phyloP scores from a whole-genome alignment of 1,139 yeast genomes.

The Suhomyces kunorum region DNA sequence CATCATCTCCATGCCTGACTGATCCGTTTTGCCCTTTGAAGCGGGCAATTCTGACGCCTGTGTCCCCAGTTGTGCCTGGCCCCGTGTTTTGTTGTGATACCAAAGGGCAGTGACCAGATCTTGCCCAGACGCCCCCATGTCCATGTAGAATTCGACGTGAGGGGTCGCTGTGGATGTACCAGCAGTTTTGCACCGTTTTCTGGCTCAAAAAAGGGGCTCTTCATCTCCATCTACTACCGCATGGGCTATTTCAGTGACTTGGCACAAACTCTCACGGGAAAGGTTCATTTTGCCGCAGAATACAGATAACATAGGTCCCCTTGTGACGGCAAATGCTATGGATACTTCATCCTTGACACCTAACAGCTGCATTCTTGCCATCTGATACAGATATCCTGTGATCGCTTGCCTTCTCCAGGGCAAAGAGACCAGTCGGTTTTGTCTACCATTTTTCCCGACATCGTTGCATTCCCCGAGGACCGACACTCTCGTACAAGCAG shows the following conservation, averaged over 20 bases:
- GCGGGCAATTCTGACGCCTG: neutral
- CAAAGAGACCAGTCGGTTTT: neutral
- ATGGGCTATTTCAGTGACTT: too few relatives aligned
- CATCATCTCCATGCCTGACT: neutral
- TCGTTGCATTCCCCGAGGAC: too few relatives aligned
- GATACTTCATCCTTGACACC: too few relatives aligned
- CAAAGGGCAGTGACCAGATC: neutral
- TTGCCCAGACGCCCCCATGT: neutral
- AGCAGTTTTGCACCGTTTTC: neutral
- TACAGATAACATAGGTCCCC: too few relatives aligned
- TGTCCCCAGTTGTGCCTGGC: too few relatives aligned
- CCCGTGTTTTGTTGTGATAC: neutral
- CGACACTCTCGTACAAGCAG: constrained; percentile 6
- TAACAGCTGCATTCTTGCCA: too few relatives aligned
- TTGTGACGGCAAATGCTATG: too few relatives aligned
- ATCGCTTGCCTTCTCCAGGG: too few relatives aligned
- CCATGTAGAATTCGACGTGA: constrained; percentile 3
- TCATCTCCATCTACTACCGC: neutral
- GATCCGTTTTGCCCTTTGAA: neutral
- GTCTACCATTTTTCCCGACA: too few relatives aligned
- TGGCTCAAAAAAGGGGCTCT: neutral
- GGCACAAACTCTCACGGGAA: too few relatives aligned
- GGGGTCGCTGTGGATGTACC: neutral
- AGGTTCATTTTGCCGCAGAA: too few relatives aligned
- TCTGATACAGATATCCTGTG: too few relatives aligned